Base-by-base conservation (phyloP, 768 basidiomycete genomes). In the Scleroderma bovista region DNA sequence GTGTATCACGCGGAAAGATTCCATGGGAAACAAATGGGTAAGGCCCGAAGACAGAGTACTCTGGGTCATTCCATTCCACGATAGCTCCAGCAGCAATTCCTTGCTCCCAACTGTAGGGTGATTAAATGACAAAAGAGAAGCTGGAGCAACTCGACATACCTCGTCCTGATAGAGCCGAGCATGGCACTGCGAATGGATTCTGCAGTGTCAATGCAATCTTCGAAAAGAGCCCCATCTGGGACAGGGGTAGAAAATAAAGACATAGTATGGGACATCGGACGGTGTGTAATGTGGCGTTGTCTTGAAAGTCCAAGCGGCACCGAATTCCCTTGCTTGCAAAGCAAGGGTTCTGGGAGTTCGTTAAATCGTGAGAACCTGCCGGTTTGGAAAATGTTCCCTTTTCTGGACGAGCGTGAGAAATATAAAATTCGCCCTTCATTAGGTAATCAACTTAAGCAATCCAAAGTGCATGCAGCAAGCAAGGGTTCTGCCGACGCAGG, bases 41-140 rank as follows among this genome's bases (percentile, higher is more conserved):
- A 29, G 37, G 11, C 16, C 47, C 60, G 42, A 63, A 65, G 19
- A 65, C 57, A 23, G 59, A 59, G 55, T 64, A 65, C 37, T 64
- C 57, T 39, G 59, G 50, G 29, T 63, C 51, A 43, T 62, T 53
- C 26, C 44, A 54, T 42, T 64, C 61, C 17, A 65, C 48, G 15
- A 64, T 51, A 15, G 54, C 57, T 3, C 46, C 56, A 7, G 54
- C 52, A n/a, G 64, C 64, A 13, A 63, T 65, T 32, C 64, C 64
- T 47, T 65, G 64, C 53, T 64, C 64, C 63, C 64, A 65, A 38
- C 64, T 65, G 34, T 31, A n/a, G 22, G 12, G 11, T 15, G 43
- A 23, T 26, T 23, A n/a, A 33, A n/a, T 13, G 16, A 15, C 20
- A 16, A 40, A 20, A 23, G 13, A 17, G 11, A 11, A 46, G 12